A percentile compares a stretch with the other conserved stretches of the same genome.
Evolutionary conservation across 257 asterid species (phyloP).

Genomic region (Plantago elongata): DNA sequence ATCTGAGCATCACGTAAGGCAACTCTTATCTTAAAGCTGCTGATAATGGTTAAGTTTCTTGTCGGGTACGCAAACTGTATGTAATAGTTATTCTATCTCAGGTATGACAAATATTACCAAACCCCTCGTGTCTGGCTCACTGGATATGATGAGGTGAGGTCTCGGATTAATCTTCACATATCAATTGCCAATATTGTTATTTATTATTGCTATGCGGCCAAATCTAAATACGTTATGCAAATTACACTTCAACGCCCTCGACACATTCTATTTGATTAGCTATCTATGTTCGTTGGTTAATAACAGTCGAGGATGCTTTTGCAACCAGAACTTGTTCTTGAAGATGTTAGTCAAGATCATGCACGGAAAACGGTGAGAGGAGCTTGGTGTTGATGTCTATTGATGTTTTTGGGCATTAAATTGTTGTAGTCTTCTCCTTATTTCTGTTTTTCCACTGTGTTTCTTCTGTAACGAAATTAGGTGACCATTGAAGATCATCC

Average conservation of each 20-base stretch:
- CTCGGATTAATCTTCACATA: conserved; percentile 11
- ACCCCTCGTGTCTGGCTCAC: conserved; percentile 99
- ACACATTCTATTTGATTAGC: conserved; percentile 1
- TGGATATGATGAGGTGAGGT: conserved; percentile 92
- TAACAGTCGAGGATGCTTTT: conserved; percentile 94
- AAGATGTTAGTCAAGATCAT: conserved; percentile 98
- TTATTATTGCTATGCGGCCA: background rate
- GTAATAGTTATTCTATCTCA: conserved; percentile 31
- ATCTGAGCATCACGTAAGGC: conserved; percentile 94
- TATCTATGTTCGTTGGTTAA: conserved; percentile 1
- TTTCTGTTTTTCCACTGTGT: background rate
- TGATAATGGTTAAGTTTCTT: conserved; percentile 9
- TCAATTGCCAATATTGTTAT: background rate
- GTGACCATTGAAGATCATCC: conserved; percentile 99
- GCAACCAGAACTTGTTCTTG: conserved; percentile 87
- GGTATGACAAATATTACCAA: conserved; percentile 98
- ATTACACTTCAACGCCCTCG: background rate
- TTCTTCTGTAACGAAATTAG: conserved; percentile 34
- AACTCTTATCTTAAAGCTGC: conserved; percentile 8
- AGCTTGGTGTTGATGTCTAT: conserved; percentile 11
- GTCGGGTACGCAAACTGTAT: conserved; percentile 3
- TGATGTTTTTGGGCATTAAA: background rate
- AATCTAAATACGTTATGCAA: conserved; percentile 5
- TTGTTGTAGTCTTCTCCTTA: background rate
- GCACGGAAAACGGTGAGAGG: conserved; percentile 90